Evolutionary conservation across 1,284 basidiomycete species (phyloP), one percentile per base, ranked within the genome.

Genomic region (Puccinia hordei): DNA sequence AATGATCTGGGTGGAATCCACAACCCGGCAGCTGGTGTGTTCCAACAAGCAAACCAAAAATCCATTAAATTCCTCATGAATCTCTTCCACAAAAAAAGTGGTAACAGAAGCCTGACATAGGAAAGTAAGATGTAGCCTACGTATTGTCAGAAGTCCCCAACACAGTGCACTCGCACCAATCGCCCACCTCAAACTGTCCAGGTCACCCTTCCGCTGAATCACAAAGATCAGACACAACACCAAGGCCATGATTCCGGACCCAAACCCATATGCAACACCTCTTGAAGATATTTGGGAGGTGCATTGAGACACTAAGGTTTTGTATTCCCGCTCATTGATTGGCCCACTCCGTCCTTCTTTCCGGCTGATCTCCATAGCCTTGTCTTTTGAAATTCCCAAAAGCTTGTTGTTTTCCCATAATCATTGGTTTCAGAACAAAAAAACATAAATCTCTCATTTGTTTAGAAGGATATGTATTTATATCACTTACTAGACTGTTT

Each of bases 121-220:
- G 35, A 3, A 15, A 17, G 2, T 17, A 19, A 46, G n/a, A 44
- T 41, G n/a, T 12, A 65, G 65, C 59, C 65, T 30, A 75, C 73
- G 73, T 49, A 75, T 63, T 1, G 73, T 65, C 17, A 75, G 59
- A 13, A 75, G 49, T 51, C 73, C 73, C 73, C 73, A 75, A 55
- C 57, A 65, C 41, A 75, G 2, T 3, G 73, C 73, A 30, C 73
- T 75, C 24, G 15, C 61, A 30, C 73, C 73, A 35, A 75, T 75
- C 41, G 61, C 38, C 57, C 73, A 75, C 46, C 73, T 75, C 59
- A 75, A 49, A 35, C 59, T 75, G 10, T 27, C 24, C 44, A 75
- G 41, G 38, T 75, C 73, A 63, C 73, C 73, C 17, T 75, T 38
- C 17, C 73, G 13, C 1, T 61, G 24, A n/a, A 63, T 49, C 30